These are phyloP conservation scores for Stachybotrys chlorohalonatus DNA, from an alignment of 2,329 filamentous ascomycete species.

Conservation along the genomic window DNA sequence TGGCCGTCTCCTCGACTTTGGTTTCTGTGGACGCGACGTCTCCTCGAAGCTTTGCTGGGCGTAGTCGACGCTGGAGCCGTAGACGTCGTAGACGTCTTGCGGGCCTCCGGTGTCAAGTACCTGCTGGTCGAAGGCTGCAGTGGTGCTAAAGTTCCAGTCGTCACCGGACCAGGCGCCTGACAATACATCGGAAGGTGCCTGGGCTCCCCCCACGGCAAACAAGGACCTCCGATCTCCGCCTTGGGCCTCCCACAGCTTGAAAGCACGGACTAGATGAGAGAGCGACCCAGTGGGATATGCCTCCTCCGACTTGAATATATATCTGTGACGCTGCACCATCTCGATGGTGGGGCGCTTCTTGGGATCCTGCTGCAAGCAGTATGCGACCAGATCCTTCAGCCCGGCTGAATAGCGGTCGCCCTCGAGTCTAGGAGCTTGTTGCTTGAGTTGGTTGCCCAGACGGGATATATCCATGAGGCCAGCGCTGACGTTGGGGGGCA, in stretches of 20 bases:
- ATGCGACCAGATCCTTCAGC: constrained; percentile 62
- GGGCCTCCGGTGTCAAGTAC: constrained; percentile 43
- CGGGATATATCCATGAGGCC: constrained; percentile 34
- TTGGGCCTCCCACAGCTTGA: constrained; percentile 65
- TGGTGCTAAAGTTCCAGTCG: constrained; percentile 62
- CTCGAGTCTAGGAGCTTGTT: constrained; percentile 58
- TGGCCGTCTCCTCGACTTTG: constrained; percentile 44
- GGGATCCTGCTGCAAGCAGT: constrained; percentile 62
- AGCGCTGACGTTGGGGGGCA: constrained; percentile 59
- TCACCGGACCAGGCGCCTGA: constrained; percentile 41
- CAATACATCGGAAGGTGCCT: constrained; percentile 36
- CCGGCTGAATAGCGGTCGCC: constrained; percentile 62
- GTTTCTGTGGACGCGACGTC: constrained; percentile 42
- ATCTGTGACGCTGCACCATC: constrained; percentile 59
- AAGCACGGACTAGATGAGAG: constrained; percentile 58
- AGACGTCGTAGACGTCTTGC: constrained; percentile 52
- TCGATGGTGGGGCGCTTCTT: constrained; percentile 60
- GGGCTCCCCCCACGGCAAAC: constrained; percentile 51
- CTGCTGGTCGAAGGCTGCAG: constrained; percentile 52
- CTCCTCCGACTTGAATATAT: constrained; percentile 53
- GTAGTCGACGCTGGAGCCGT: constrained; percentile 50
- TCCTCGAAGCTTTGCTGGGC: constrained; percentile 34
- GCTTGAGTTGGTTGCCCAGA: constrained; percentile 48
- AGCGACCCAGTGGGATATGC: constrained; percentile 57
- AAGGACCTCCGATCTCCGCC: constrained; percentile 62